Base-by-base conservation (phyloP, 805 yeast genomes). In the Yamadazyma tumulicola region DNA sequence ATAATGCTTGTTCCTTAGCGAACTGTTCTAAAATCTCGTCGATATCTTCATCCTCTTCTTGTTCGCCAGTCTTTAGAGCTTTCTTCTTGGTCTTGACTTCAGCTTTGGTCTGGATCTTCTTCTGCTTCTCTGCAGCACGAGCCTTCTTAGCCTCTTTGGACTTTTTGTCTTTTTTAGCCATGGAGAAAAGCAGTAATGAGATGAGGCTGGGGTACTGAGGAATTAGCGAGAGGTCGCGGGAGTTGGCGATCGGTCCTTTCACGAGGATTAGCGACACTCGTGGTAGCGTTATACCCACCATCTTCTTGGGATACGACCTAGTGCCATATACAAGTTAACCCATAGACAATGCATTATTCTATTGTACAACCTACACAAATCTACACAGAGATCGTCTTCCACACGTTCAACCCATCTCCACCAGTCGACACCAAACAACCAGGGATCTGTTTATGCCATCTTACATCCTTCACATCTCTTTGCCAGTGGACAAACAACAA, bases 401-500 rank as follows among this genome's bases (percentile, higher is more conserved):
- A 93, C 26, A 91, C 68, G 53, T 85, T 85, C 57, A 93, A 70
- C 25, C 98, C 98, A 52, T 91, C 97, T 23, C 91, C 81, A 46
- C 98, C 98, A 2, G 97, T 91, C 50, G 94, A 81, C 12, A 88
- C 87, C 54, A 93, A 73, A 47, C 95, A 81, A 31, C 98, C 98
- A 3, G 98, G 98, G 37, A 93, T 85, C 67, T 93, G 97, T 53
- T 70, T 79, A 62, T 91, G 96, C 98, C 98, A 93, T 64, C 94
- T 85, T 31, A 91, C 96, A 59, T 93, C 98, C 68, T 93, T 93
- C 35, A 91, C 97, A 53, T 93, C 94, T 50, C 81, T 80, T 68
- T 93, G 98, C 97, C 97, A 93, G 60, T 93, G 98, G 29, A 91
- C 95, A 65, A 93, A 93, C 57, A 93, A 68, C 51, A 93, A 72